Base-by-base conservation (phyloP, 371 early-diverging fungal genomes). In the Circinella umbellata region DNA sequence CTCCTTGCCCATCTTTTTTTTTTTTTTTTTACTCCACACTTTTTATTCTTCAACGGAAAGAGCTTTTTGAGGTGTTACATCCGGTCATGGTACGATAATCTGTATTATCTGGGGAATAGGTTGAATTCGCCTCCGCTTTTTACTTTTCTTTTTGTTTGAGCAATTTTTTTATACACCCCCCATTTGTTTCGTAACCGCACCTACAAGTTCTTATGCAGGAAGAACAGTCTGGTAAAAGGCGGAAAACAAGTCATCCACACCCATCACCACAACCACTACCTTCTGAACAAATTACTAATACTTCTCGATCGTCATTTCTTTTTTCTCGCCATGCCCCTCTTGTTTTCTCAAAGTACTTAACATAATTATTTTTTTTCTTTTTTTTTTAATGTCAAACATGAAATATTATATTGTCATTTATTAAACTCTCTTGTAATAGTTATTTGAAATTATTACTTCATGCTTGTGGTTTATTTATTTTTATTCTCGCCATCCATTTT, bases 201-300 rank as follows among this genome's bases (percentile, higher is more conserved):
- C 7, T 34, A 57, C 34, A 27, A 13, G 27, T 11, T 14, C 18
- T 51, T 47, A 53, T 64, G 53, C 54, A 36, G 35, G 47, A 46
- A 53, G 47, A 46, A 53, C 64, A 34, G 27, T 51, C 64, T 53
- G 47, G 35, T 48, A 64, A 64, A 38, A 51, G 64, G 27, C 64
- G 64, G n/a, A 64, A 64, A 51, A 49, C 54, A 6, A 37, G 46
- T 37, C 62, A 61, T 61, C n/a, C 11, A 39, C 62, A 11, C 9
- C 11, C 42, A 11, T 42, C 11, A 42, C 42, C 42, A 42, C 42
- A 42, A 42, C 42, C 9, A 42, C 42, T 11, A 37, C 53, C 35
- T 11, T 11, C 60, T 20, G 60, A 27, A 59, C 49, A 34, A 20
- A 15, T 35, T 14, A 53, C 27, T 27, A 27, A 27, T 27, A 27